These are phyloP conservation scores for Fusarium sp. DNA, from an alignment of 2,329 filamentous ascomycete species.

Conservation along the genomic window DNA sequence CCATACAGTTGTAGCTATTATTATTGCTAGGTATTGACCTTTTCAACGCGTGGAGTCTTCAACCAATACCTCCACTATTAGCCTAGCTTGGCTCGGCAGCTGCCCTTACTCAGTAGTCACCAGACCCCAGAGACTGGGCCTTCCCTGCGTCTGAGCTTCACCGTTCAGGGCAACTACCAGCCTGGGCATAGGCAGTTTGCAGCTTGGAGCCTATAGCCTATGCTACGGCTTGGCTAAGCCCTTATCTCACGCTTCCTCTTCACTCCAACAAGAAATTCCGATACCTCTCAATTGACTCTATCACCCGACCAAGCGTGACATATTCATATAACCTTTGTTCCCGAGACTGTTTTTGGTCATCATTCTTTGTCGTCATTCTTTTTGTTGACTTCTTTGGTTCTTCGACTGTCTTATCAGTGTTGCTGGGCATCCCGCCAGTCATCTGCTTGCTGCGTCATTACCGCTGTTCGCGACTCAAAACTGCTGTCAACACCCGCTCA, in stretches of 20 bases:
- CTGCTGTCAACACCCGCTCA: conserved; percentile 12
- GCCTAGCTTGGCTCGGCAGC: conserved; percentile 31
- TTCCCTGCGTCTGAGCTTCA: conserved; percentile 30
- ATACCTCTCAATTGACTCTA: conserved; percentile 33
- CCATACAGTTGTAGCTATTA: not conserved
- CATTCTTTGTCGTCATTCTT: conserved; percentile 31
- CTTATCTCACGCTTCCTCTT: conserved; percentile 31
- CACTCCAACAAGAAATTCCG: conserved; percentile 22
- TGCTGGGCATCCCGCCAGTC: conserved; percentile 4
- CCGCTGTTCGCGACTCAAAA: conserved; percentile 14
- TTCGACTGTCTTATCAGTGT: conserved; percentile 16
- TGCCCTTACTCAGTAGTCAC: conserved; percentile 37
- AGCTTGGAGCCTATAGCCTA: not conserved
- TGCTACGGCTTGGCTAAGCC: conserved; percentile 19
- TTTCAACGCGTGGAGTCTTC: not conserved
- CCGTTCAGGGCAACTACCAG: conserved; percentile 20
- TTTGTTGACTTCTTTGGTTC: conserved; percentile 9
- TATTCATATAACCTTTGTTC: conserved; percentile 16
- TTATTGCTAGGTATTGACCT: not conserved
- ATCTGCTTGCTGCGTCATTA: conserved; percentile 22
- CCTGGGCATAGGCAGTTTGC: not conserved
- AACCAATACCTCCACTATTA: conserved; percentile 29
- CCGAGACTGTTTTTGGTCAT: conserved; percentile 16
- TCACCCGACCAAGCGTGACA: conserved; percentile 30
- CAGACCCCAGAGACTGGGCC: conserved; percentile 26